These are phyloP conservation scores for Cydonia oblonga DNA, from an alignment of 331 rosid species.

Conservation along the genomic window DNA sequence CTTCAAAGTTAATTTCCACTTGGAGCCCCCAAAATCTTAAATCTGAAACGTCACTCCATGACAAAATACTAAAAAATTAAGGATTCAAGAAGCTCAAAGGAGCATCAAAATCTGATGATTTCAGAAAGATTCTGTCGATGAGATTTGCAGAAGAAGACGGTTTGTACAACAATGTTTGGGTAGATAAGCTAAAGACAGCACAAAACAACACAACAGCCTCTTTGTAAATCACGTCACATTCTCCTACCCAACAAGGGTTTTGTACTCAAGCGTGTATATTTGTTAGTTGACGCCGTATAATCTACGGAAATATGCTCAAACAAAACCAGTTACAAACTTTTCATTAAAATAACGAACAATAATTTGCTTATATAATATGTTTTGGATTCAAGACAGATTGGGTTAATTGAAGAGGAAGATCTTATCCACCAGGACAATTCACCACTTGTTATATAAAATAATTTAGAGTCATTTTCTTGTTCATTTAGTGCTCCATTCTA, in stretches of 20 bases:
- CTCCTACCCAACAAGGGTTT: not conserved
- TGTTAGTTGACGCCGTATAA: not conserved
- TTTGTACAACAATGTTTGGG: not conserved
- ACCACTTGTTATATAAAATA: too few species aligned
- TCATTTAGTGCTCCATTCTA: not conserved
- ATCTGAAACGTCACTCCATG: too few species aligned
- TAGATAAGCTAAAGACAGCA: constrained; percentile 3
- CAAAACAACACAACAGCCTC: constrained; percentile 7
- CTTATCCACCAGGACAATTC: not conserved
- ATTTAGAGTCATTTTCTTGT: too few species aligned
- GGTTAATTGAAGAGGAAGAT: not conserved
- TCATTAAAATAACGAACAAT: too few species aligned
- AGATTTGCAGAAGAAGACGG: constrained; percentile 13
- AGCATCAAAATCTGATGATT: not conserved
- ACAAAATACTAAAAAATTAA: not conserved
- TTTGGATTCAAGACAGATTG: not conserved
- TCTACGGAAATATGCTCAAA: not conserved
- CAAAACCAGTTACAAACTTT: not conserved
- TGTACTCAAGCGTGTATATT: not conserved
- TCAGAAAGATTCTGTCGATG: constrained; percentile 3
- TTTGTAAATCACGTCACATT: constrained; percentile 1
- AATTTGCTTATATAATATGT: too few species aligned
- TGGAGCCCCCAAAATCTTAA: not conserved
- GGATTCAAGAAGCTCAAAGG: not conserved
- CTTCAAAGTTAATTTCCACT: not conserved